These are phyloP conservation scores for Jasminum sambac DNA, from an alignment of 257 asterid species.

Conservation along the genomic window DNA sequence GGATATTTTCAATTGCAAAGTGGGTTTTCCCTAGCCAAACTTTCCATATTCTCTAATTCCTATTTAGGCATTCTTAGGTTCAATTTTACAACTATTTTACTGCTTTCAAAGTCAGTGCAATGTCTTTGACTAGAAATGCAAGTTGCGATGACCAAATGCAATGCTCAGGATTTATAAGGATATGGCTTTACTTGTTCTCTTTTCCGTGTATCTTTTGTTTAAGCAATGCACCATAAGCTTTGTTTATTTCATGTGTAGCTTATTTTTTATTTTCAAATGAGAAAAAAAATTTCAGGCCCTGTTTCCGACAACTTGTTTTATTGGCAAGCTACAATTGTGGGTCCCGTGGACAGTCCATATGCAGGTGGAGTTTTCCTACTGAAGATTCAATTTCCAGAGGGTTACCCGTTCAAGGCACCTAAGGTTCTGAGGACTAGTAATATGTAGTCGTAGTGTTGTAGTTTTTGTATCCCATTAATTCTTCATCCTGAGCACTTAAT, in stretches of 20 bases:
- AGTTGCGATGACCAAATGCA: no score
- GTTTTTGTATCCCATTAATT: not conserved
- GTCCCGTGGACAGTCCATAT: constrained; percentile 83
- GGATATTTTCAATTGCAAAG: no score
- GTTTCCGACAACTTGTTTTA: constrained; percentile 83
- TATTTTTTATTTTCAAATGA: constrained; percentile 7
- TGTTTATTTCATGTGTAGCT: not conserved
- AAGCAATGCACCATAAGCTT: not conserved
- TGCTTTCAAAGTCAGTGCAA: no score
- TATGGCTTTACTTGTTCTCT: no score
- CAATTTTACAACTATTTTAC: no score
- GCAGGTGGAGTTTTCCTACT: constrained; percentile 78
- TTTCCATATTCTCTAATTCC: no score
- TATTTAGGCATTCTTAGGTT: no score
- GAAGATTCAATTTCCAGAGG: constrained; percentile 78
- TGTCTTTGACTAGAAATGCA: no score
- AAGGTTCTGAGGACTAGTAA: constrained; percentile 39
- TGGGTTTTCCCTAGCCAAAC: no score
- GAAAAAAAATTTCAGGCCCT: constrained; percentile 48
- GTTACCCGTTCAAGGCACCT: constrained; percentile 81
- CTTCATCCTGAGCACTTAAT: not conserved
- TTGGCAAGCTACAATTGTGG: constrained; percentile 91
- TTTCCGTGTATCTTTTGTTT: no score
- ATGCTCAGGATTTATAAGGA: no score
- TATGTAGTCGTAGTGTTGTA: not conserved